Evolutionary conservation across 2,329 filamentous ascomycete species (phyloP).

Genomic region (Zasmidium cellare): DNA sequence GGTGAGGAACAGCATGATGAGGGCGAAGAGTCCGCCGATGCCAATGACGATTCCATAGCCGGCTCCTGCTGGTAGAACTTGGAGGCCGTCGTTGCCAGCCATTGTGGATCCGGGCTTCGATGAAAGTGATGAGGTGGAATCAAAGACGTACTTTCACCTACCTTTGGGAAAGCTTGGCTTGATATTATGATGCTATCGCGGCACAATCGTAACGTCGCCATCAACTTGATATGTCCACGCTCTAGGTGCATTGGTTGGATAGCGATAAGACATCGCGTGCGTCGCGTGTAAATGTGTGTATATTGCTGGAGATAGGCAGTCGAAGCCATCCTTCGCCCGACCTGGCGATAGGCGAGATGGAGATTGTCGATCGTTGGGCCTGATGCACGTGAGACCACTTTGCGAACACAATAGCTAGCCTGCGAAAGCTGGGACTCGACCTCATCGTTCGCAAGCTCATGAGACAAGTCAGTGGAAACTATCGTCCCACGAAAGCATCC

Average conservation of each 20-base stretch:
- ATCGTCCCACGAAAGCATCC: too few species aligned
- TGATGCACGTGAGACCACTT: neutral
- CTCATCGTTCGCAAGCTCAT: too few species aligned
- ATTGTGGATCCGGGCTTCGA: neutral
- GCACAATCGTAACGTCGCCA: neutral
- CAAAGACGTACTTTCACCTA: neutral
- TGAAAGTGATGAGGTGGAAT: neutral
- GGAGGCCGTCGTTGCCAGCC: conserved; percentile 12
- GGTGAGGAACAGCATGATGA: conserved; percentile 35
- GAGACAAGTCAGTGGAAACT: too few species aligned
- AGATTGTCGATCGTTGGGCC: neutral
- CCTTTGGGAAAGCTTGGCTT: neutral
- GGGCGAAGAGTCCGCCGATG: conserved; percentile 69
- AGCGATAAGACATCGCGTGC: neutral
- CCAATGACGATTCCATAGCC: conserved; percentile 67
- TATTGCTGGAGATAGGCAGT: neutral
- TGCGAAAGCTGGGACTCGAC: too few species aligned
- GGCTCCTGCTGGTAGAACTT: conserved; percentile 19
- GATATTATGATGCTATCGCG: neutral
- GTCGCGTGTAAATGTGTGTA: neutral
- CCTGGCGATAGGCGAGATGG: neutral
- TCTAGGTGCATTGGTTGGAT: neutral
- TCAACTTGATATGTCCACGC: neutral
- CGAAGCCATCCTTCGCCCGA: neutral
- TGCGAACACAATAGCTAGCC: too few species aligned